These are phyloP conservation scores for Debaryomyces hansenii DNA, from an alignment of 805 yeast genomes.

Conservation along the genomic window DNA sequence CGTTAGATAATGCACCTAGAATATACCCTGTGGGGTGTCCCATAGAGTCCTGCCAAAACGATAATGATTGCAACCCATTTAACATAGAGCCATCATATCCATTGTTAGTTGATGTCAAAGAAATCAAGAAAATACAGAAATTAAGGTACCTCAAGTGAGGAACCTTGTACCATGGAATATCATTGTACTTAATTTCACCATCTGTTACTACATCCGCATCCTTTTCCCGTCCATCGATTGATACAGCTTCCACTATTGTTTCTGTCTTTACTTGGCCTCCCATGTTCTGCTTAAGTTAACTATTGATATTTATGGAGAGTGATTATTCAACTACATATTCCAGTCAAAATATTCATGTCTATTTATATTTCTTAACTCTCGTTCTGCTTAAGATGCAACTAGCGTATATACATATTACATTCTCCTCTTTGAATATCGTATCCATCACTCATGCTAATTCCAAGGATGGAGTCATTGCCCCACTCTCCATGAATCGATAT, in stretches of 20 bases:
- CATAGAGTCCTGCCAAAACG: constrained; percentile 40
- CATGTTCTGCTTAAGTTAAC: too few species aligned
- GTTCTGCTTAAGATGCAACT: too few species aligned
- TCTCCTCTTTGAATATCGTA: too few species aligned
- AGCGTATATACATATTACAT: too few species aligned
- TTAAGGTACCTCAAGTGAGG: constrained; percentile 40
- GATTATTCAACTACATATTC: too few species aligned
- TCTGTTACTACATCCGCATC: not conserved
- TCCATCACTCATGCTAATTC: too few species aligned
- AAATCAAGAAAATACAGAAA: constrained; percentile 36
- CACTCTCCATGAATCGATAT: too few species aligned
- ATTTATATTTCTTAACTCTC: not conserved
- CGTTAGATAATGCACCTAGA: constrained; percentile 43
- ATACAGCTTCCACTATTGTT: not conserved
- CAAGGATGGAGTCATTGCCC: too few species aligned
- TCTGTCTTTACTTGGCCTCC: not conserved
- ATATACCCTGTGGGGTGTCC: constrained; percentile 38
- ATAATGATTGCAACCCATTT: constrained; percentile 50
- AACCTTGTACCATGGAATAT: constrained; percentile 28
- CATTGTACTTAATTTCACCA: constrained; percentile 1
- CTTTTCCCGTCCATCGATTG: not conserved
- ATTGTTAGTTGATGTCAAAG: constrained; percentile 48
- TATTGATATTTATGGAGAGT: too few species aligned
- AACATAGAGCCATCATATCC: constrained; percentile 52
- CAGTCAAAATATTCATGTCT: too few species aligned